A percentile compares a stretch with the other conserved stretches of the same genome.
These are phyloP conservation scores for Ceratobasidium sp. DNA, from an alignment of 1,284 basidiomycete genomes.

Conservation along the genomic window DNA sequence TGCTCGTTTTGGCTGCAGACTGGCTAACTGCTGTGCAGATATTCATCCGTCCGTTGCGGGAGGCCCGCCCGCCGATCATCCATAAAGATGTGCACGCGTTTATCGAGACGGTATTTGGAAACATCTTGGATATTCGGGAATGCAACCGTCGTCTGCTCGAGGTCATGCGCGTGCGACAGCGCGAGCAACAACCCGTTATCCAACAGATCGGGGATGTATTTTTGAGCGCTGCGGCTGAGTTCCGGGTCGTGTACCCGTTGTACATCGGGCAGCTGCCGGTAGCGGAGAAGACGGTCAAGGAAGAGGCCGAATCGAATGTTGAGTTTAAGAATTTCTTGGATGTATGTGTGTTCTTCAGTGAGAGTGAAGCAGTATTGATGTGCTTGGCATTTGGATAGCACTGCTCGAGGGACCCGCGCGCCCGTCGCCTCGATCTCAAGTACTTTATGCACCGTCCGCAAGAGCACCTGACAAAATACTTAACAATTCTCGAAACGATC, in stretches of 20 bases:
- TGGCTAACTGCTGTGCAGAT: conserved; percentile 54
- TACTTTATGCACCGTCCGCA: conserved; percentile 86
- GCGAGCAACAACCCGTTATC: conserved; percentile 85
- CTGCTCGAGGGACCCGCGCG: conserved; percentile 69
- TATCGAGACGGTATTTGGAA: conserved; percentile 86
- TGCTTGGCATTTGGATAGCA: conserved; percentile 54
- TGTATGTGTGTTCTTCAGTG: conserved; percentile 56
- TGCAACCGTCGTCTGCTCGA: conserved; percentile 84
- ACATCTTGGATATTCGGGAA: conserved; percentile 81
- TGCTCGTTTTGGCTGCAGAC: conserved; percentile 22
- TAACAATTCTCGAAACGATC: conserved; percentile 85
- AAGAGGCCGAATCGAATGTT: conserved; percentile 81
- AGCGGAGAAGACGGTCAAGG: conserved; percentile 84
- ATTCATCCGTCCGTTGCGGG: conserved; percentile 80
- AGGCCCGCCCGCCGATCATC: conserved; percentile 76
- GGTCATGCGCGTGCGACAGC: conserved; percentile 83
- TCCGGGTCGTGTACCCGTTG: conserved; percentile 81
- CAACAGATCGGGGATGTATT: conserved; percentile 90
- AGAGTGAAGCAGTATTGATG: not conserved
- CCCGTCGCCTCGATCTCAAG: conserved; percentile 82
- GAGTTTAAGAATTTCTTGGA: conserved; percentile 88
- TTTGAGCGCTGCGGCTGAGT: conserved; percentile 85
- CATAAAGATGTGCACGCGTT: conserved; percentile 74
- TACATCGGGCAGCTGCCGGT: conserved; percentile 86
- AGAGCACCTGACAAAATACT: conserved; percentile 90